phyloP scores from a whole-genome alignment of 78 protist genomes.

The Dictyostelium citrinum region DNA sequence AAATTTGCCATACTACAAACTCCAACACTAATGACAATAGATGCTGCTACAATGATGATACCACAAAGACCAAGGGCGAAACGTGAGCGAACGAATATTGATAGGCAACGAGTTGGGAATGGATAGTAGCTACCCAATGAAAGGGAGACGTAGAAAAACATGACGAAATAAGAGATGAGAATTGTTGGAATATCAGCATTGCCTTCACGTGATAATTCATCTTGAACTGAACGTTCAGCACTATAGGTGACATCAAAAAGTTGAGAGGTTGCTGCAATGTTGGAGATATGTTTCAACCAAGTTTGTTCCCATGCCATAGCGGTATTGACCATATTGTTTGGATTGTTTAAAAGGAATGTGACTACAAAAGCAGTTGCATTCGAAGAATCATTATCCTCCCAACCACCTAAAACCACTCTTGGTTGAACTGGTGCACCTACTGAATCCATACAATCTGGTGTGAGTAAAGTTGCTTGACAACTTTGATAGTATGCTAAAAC shows the following conservation, averaged over 20 bases:
- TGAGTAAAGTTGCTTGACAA: neutral
- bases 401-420: conserved; percentile 54
- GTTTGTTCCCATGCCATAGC: conserved; percentile 63
- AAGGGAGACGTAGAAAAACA: conserved; percentile 84
- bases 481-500: neutral
- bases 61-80: conserved; percentile 82
- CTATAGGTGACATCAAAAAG: neutral
- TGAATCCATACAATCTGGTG: conserved; percentile 31
- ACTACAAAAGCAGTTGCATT: conserved; percentile 39
- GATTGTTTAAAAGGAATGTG: conserved; percentile 41
- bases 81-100: conserved; percentile 52
- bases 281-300: conserved; percentile 1
- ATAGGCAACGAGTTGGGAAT: neutral
- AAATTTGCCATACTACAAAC: conserved; percentile 24
- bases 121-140: conserved; percentile 82
- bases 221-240: conserved; percentile 68
- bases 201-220: conserved; percentile 77
- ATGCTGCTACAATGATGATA: conserved; percentile 70
- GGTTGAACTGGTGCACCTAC: conserved; percentile 63
- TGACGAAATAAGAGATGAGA: conserved; percentile 54
- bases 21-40: conserved; percentile 65
- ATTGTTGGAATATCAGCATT: conserved; percentile 72
- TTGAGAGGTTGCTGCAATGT: neutral
- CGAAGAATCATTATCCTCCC: conserved; percentile 4
- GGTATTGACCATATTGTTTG: neutral